Evolutionary conservation across 768 basidiomycete genomes (phyloP).

Genomic region (Phanerochaete sordida): DNA sequence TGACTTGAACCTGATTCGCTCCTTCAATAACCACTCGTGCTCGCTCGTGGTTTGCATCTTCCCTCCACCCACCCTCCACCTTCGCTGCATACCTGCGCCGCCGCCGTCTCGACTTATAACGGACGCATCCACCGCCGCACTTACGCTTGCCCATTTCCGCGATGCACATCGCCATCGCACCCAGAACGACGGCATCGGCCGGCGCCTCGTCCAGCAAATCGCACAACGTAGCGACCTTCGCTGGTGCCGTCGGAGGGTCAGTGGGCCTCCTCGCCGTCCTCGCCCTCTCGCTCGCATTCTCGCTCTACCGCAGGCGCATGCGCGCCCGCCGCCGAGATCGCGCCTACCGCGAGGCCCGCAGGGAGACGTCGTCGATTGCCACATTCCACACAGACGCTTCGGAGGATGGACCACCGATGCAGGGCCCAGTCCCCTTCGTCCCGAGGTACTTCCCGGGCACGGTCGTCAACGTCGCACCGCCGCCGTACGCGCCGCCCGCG

Average conservation of each 20-base stretch:
- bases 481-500: constrained; percentile 33
- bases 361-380: constrained; percentile 15
- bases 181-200: constrained; percentile 13
- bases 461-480: constrained; percentile 36
- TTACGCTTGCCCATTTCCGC: background rate
- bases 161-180: constrained; percentile 6
- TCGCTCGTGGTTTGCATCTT: constrained; percentile 12
- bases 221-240: constrained; percentile 43
- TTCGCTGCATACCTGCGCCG: background rate
- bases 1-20: constrained; percentile 20
- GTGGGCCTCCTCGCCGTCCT: constrained; percentile 48
- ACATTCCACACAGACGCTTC: constrained; percentile 27
- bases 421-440: constrained; percentile 46
- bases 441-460: constrained; percentile 59
- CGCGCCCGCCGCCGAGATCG: constrained; percentile 38
- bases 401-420: constrained; percentile 31
- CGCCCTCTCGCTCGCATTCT: constrained; percentile 45
- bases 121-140: background rate
- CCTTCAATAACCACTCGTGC: constrained; percentile 17
- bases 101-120: background rate
- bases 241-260: constrained; percentile 47
- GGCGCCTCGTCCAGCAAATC: constrained; percentile 12
- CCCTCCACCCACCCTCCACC: constrained; percentile 14
- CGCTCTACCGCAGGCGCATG: constrained; percentile 45
- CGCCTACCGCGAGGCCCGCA: constrained; percentile 28